A percentile compares a stretch with the other conserved stretches of the same genome.
These are phyloP conservation scores for Podaxis pistillaris DNA, from an alignment of 768 basidiomycete species.

Conservation along the genomic window DNA sequence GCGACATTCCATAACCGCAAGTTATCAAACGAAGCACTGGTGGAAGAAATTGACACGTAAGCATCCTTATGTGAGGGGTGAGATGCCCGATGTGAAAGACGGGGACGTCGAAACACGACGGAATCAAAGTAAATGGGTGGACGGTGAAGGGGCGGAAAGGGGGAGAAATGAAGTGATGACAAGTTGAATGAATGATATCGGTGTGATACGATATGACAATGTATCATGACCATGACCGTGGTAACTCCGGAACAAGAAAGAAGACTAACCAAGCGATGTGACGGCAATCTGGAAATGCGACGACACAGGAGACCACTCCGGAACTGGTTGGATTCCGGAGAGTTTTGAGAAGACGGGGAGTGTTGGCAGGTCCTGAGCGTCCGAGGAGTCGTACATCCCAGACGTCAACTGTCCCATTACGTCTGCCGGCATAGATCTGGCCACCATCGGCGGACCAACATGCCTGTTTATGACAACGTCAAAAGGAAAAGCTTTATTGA, in stretches of 20 bases:
- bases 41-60: constrained; percentile 14
- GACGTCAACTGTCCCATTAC: constrained; percentile 88
- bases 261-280: constrained; percentile 82
- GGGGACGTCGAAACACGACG: not conserved
- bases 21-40: constrained; percentile 89
- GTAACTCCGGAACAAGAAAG: constrained; percentile 4
- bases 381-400: constrained; percentile 92
- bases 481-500: not conserved
- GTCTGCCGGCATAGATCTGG: constrained; percentile 87
- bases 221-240: not conserved
- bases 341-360: constrained; percentile 79
- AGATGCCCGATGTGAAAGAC: not conserved
- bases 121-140: not conserved
- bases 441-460: constrained; percentile 91
- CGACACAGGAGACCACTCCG: constrained; percentile 89
- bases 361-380: constrained; percentile 51
- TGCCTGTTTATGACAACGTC: constrained; percentile 51
- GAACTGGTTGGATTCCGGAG: constrained; percentile 86
- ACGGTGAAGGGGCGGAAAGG: not conserved
- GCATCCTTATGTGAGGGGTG: not conserved
- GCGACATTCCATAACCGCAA: constrained; percentile 91
- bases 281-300: constrained; percentile 86
- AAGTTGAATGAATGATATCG: constrained; percentile 10
- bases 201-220: not conserved
- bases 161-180: not conserved